Percentiles rank a stretch among this genome's conserved stretches.
Evolutionary conservation across 306 rosid species (phyloP).

Genomic region (Cicer arietinum): DNA sequence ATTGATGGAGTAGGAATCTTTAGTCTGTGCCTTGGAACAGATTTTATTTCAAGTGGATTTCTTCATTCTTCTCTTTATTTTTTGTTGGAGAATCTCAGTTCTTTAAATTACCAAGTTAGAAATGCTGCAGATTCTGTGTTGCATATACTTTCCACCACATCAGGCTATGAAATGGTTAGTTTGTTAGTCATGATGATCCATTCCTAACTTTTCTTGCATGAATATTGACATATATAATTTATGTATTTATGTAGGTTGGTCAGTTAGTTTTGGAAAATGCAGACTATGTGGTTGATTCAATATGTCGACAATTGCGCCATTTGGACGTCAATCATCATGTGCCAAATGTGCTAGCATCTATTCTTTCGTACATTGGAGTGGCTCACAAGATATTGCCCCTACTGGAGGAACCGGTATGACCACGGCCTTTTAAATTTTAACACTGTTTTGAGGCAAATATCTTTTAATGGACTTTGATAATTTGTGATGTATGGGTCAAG

Average conservation of each 20-base stretch:
- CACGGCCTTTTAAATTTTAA: conserved; percentile 3
- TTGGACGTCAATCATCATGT: conserved; percentile 83
- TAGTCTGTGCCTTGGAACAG: conserved; percentile 76
- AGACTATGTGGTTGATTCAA: conserved; percentile 92
- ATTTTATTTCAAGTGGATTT: conserved; percentile 80
- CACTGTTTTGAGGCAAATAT: conserved; percentile 22
- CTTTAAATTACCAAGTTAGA: conserved; percentile 71
- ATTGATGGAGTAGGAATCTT: conserved; percentile 91
- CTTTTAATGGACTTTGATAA: conserved; percentile 21
- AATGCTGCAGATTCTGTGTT: conserved; percentile 78
- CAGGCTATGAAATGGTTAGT: conserved; percentile 73
- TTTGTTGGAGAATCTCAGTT: conserved; percentile 88
- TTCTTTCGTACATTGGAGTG: conserved; percentile 89
- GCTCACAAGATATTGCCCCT: conserved; percentile 88
- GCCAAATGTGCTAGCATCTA: conserved; percentile 86
- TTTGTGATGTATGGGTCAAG: conserved; percentile 19
- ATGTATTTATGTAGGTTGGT: conserved; percentile 69
- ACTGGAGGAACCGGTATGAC: conserved; percentile 85
- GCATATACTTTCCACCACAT: conserved; percentile 65
- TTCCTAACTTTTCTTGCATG: conserved; percentile 21
- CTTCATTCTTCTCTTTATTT: conserved; percentile 92
- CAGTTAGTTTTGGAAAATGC: conserved; percentile 81
- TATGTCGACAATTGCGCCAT: conserved; percentile 87
- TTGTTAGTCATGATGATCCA: conserved; percentile 20
- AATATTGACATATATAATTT: conserved; percentile 29